A percentile compares a stretch with the other conserved stretches of the same genome.
Evolutionary conservation across 768 basidiomycete species (phyloP).

Genomic region (Mycena indigotica): DNA sequence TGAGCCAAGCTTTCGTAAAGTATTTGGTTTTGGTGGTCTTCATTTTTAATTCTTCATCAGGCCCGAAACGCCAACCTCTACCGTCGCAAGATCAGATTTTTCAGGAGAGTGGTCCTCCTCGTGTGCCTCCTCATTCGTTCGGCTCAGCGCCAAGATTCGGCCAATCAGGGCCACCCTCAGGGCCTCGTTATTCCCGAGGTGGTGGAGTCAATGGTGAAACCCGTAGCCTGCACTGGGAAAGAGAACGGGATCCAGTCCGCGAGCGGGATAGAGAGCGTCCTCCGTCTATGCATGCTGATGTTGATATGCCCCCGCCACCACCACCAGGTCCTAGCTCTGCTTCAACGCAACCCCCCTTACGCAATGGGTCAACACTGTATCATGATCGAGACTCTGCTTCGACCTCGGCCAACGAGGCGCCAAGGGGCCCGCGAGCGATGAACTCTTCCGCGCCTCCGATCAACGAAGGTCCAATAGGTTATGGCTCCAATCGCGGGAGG

Average conservation of each 20-base stretch:
- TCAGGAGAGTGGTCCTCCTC: background rate
- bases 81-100: constrained; percentile 11
- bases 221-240: background rate
- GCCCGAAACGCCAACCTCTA: constrained; percentile 17
- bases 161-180: background rate
- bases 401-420: constrained; percentile 2
- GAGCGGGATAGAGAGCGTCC: background rate
- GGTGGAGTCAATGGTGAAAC: background rate
- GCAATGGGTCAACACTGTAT: constrained; percentile 19
- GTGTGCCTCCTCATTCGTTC: background rate
- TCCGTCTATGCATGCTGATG: background rate
- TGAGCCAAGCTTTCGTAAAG: background rate
- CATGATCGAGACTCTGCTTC: constrained; percentile 11
- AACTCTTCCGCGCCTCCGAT: constrained; percentile 4
- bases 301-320: background rate
- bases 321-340: background rate
- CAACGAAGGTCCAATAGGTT: constrained; percentile 7
- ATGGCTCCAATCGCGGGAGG: constrained; percentile 9
- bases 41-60: too few species aligned
- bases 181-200: background rate
- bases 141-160: background rate
- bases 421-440: constrained; percentile 20
- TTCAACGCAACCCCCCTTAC: background rate
- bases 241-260: background rate
- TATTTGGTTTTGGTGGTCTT: too few species aligned